Base-by-base conservation (phyloP, 2,329 filamentous ascomycete species). In the Paecilomyces sp. region DNA sequence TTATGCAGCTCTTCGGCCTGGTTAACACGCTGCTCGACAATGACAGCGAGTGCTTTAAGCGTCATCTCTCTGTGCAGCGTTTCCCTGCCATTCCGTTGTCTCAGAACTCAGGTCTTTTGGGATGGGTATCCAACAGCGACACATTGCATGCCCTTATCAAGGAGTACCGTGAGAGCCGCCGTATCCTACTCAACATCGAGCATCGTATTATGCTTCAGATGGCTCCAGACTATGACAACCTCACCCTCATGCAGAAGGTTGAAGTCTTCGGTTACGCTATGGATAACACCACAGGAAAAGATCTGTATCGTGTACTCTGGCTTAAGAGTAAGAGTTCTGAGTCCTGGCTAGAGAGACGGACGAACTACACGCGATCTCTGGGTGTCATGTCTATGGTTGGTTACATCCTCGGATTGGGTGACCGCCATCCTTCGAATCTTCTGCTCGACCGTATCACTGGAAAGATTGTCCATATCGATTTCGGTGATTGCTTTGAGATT, bases 331-430 rank as follows among this genome's bases (percentile, higher is more conserved):
- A 97, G 82, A 96, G 90, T 62, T 97, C 93, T 0, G 94, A 99
- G 75, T 89, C 93, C 1, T 99, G 94, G 94, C 86, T 99, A 34
- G 94, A 97, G 75, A 85, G 94, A 52, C 89, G 94, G 57, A 99
- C 95, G n/a, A 99, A 96, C 73, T 99, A 99, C 78, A 99, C 94
- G 18, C 89, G 94, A 60, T 97, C 93, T 1, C 82, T 99, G 1
- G 94, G 91, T 67, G 94, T 99, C 69, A 99, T 99, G 94, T 97
- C 92, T n/a, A 99, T 99, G 92, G 94, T 97, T n/a, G 94, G 94
- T 64, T 99, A 99, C 75, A 97, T 99, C 65, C 86, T 99, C 24
- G 95, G 94, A 61, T 82, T 99, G 13, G 94, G 94, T 58, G 94
- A 99, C 78, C 88, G 95, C 55, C 94, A 99, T 77, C 95, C 95